Conservation (phyloP, 176 grass and related monocot genomes). For the Musa troglodytarum region DNA sequence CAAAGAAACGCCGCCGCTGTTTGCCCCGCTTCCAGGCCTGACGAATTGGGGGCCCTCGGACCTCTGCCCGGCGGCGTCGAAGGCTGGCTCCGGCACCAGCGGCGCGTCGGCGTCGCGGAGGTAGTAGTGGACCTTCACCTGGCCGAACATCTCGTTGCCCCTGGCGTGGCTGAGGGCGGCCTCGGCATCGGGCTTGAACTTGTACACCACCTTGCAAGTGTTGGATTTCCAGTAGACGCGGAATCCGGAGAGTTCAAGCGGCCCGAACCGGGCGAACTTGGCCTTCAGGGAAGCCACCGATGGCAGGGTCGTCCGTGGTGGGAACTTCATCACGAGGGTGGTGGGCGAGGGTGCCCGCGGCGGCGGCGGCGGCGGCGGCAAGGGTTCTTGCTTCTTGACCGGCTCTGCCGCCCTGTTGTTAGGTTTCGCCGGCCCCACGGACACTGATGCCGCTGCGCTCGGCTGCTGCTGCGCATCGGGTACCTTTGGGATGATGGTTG, state of each 20-base stretch:
- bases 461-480: neutral
- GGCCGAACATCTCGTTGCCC: slow-evolving; percentile 61
- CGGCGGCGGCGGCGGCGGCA: slow-evolving; percentile 4
- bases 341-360: slow-evolving; percentile 37
- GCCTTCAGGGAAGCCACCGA: slow-evolving; percentile 87
- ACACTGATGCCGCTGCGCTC: too few species aligned
- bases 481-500: slow-evolving; percentile 11
- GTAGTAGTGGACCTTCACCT: slow-evolving; percentile 40
- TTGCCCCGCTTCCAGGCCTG: slow-evolving; percentile 23
- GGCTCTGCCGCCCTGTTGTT: slow-evolving; percentile 23
- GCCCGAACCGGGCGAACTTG: slow-evolving; percentile 76
- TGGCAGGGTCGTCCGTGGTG: slow-evolving; percentile 48
- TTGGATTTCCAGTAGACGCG: slow-evolving; percentile 90
- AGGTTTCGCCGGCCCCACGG: slow-evolving; percentile 6
- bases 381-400: slow-evolving; percentile 34
- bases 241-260: slow-evolving; percentile 54
- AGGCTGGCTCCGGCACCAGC: neutral
- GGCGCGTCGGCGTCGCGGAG: slow-evolving; percentile 46
- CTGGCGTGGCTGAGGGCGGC: slow-evolving; percentile 49
- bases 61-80: slow-evolving; percentile 8
- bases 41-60: slow-evolving; percentile 27
- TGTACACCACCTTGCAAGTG: slow-evolving; percentile 81
- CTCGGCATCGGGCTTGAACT: slow-evolving; percentile 57
- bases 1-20: slow-evolving; percentile 14
- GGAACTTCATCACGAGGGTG: slow-evolving; percentile 88